phyloP scores from a whole-genome alignment of 2,329 filamentous ascomycete species.

The Fusarium albidum region DNA sequence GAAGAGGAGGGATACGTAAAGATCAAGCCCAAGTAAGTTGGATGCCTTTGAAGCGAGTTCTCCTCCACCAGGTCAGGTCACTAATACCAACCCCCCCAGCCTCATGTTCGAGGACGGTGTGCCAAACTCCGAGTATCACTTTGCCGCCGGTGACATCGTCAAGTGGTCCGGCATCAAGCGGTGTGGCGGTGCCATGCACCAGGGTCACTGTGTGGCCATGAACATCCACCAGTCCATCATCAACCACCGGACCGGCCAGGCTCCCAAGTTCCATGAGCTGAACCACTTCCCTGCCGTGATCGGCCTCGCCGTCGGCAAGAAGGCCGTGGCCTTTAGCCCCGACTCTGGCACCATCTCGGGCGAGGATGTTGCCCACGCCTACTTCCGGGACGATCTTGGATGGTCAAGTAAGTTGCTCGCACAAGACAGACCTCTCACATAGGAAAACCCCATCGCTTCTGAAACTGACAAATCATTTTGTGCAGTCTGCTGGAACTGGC shows the following conservation, averaged over 20 bases:
- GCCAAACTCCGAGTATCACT: conserved; percentile 68
- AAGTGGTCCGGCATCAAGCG: conserved; percentile 83
- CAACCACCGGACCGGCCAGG: conserved; percentile 46
- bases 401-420: conserved; percentile 67
- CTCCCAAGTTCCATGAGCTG: conserved; percentile 58
- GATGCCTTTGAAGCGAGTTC: too few relatives aligned
- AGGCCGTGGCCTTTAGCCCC: conserved; percentile 70
- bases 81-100: conserved; percentile 42
- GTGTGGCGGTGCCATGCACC: conserved; percentile 78
- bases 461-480: conserved; percentile 33
- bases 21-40: conserved; percentile 63
- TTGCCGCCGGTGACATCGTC: conserved; percentile 74
- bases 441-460: too few relatives aligned
- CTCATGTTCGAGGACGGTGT: conserved; percentile 62
- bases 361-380: conserved; percentile 67
- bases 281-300: conserved; percentile 70
- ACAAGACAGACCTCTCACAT: too few relatives aligned
- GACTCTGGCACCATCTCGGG: conserved; percentile 65
- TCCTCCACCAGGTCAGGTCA: too few relatives aligned
- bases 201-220: conserved; percentile 70
- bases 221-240: conserved; percentile 74
- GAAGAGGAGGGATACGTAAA: conserved; percentile 72
- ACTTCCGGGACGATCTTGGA: conserved; percentile 75
- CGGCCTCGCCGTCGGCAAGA: conserved; percentile 74
- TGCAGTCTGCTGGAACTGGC: conserved; percentile 64